Evolutionary conservation across 192 early-diverging fungal species (phyloP).

Genomic region (Oehlia diaphana): DNA sequence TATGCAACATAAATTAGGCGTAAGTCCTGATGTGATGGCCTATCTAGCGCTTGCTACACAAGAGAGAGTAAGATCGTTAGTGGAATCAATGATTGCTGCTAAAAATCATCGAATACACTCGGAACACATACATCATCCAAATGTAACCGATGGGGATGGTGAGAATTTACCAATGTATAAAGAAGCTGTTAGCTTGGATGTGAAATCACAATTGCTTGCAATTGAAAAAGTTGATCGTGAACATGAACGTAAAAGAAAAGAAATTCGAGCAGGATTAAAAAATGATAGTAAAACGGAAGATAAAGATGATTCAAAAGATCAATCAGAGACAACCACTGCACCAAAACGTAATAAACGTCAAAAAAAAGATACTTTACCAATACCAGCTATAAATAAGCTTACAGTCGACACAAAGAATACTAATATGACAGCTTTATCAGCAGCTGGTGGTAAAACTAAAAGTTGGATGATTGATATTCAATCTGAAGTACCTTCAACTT

Average conservation of each 20-base stretch:
- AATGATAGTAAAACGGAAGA: constrained; percentile 35
- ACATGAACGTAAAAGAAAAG: constrained; percentile 61
- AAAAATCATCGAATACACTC: constrained; percentile 70
- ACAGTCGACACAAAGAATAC: constrained; percentile 56
- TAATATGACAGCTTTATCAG: constrained; percentile 58
- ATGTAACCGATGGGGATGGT: constrained; percentile 40
- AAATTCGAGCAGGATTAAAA: constrained; percentile 46
- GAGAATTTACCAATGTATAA: constrained; percentile 67
- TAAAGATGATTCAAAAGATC: constrained; percentile 30
- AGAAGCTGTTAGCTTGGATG: constrained; percentile 64
- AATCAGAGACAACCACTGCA: constrained; percentile 26
- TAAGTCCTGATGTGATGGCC: constrained; percentile 60
- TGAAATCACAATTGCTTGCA: constrained; percentile 66
- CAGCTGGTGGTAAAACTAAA: constrained; percentile 55
- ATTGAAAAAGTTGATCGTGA: constrained; percentile 70
- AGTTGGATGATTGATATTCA: constrained; percentile 53
- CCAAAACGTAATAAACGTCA: constrained; percentile 47
- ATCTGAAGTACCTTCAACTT: constrained; percentile 6
- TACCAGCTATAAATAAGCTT: constrained; percentile 41
- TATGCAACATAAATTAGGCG: constrained; percentile 33
- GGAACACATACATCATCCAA: constrained; percentile 60
- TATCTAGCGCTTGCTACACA: constrained; percentile 72
- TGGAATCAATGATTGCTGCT: constrained; percentile 69
- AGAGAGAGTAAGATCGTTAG: constrained; percentile 60
- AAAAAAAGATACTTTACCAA: constrained; percentile 44